Evolutionary conservation across 1,139 yeast species (phyloP), one percentile per base, ranked within the genome.

Genomic region (Suhomyces ambrosiae): DNA sequence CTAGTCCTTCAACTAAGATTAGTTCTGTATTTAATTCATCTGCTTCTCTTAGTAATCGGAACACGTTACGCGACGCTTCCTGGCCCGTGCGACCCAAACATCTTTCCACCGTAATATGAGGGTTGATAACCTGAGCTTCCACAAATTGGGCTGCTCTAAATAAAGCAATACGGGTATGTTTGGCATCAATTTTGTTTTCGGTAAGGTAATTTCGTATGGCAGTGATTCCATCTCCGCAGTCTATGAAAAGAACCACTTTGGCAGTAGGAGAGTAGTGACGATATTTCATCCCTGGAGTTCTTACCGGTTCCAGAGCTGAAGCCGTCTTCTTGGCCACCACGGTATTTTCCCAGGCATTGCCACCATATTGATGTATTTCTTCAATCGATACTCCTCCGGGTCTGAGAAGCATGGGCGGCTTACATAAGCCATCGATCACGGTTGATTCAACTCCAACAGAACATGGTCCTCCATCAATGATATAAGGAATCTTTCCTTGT

Each of bases 201-300:
- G 41, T 24, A 12, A 68, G 42, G 40, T 64, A 74, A 8, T 55
- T 38, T 5, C 44, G 35, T 2, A 71, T 49, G 0, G 66, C 68
- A 0, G 42, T 38, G 3, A 37, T 41, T 0, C 82, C 82, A 45
- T 76, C 71, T 0, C 68, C 72, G 47, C 78, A 70, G 27, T 68
- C 74, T 9, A 71, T 63, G 46, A 88, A 80, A n/a, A 90, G 61
- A 0, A 86, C 70, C 5, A 92, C 97, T 42, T 76, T 79, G 0
- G 97, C 96, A 3, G 76, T 74, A 2, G 98, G 98, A 0, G 97
- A 86, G 60, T 92, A 92, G 60, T 92, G 98, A 50, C 87, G 81
- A 58, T 92, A 92, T 56, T 92, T 92, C 98, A 92, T 92, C 0
- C 98, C 98, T 0, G 98, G 98, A 0, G 98, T 92, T 49, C 86